Evolutionary conservation across 352 stramenopile species (phyloP).

Genomic region (Phytophthora kernoviae): DNA sequence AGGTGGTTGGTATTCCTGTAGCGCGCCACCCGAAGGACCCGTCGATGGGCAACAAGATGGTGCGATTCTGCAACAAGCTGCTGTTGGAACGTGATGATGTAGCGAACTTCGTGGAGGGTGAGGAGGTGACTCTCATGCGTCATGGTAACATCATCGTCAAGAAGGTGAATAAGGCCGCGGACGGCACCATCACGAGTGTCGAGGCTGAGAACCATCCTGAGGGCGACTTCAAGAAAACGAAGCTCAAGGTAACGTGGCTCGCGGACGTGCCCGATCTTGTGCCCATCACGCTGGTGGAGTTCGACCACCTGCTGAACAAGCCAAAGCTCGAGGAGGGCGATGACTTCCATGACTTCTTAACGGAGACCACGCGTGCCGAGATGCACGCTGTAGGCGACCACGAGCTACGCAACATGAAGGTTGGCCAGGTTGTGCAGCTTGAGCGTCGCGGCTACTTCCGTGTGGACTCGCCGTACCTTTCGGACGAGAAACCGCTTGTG

Average conservation of each 20-base stretch:
- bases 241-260: conserved; percentile 97
- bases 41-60: conserved; percentile 82
- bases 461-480: conserved; percentile 84
- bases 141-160: conserved; percentile 94
- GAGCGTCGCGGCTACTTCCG: conserved; percentile 98
- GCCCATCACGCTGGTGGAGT: conserved; percentile 94
- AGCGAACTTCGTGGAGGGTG: conserved; percentile 92
- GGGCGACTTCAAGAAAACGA: conserved; percentile 95
- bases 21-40: conserved; percentile 84
- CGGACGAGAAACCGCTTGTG: conserved; percentile 90
- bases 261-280: conserved; percentile 90
- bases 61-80: conserved; percentile 89
- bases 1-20: conserved; percentile 68
- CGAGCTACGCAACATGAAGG: conserved; percentile 93
- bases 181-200: conserved; percentile 60
- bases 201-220: conserved; percentile 80
- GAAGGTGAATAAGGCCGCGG: conserved; percentile 66
- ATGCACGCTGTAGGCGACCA: conserved; percentile 95
- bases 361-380: conserved; percentile 94
- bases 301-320: conserved; percentile 99
- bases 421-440: conserved; percentile 97
- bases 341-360: conserved; percentile 98
- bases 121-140: conserved; percentile 98
- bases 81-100: conserved; percentile 97
- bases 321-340: conserved; percentile 98